phyloP scores from a whole-genome alignment of 2,329 filamentous ascomycete genomes.

The Fusarium poae region DNA sequence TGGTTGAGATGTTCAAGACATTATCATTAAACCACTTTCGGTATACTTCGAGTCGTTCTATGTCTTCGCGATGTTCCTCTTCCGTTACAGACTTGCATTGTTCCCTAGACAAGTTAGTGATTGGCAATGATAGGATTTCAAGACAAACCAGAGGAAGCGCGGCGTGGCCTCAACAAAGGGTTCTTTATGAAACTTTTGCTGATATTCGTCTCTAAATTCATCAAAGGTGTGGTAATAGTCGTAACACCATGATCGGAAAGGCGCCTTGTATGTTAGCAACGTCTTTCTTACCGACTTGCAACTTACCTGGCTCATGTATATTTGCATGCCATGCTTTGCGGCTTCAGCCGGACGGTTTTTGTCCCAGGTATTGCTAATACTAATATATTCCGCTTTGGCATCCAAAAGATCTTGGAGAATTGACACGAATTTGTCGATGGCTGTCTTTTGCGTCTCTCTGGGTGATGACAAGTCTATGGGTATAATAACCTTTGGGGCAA shows the following conservation, averaged over 20 bases:
- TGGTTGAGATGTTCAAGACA: constrained; percentile 39
- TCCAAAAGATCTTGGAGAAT: constrained; percentile 42
- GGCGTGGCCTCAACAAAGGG: constrained; percentile 51
- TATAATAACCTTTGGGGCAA: constrained; percentile 45
- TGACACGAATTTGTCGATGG: constrained; percentile 44
- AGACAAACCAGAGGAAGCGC: constrained; percentile 49
- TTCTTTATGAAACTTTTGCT: constrained; percentile 38
- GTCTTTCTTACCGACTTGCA: not conserved
- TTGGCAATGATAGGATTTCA: not conserved
- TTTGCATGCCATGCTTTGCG: constrained; percentile 32
- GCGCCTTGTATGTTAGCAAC: constrained; percentile 45
- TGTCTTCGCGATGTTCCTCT: constrained; percentile 20
- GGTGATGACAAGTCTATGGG: constrained; percentile 43
- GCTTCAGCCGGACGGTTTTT: constrained; percentile 19
- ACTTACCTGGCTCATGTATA: constrained; percentile 51
- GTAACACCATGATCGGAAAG: constrained; percentile 51
- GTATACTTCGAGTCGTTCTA: constrained; percentile 48
- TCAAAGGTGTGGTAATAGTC: constrained; percentile 52
- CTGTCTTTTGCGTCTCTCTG: constrained; percentile 18
- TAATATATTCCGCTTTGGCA: constrained; percentile 24
- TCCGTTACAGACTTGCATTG: constrained; percentile 35
- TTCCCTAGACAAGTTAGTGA: constrained; percentile 31
- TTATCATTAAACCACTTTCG: constrained; percentile 51
- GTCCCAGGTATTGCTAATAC: constrained; percentile 42
- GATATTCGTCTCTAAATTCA: constrained; percentile 48